Evolutionary conservation across 1,284 basidiomycete species (phyloP).

Genomic region (Phlebopus sp.): DNA sequence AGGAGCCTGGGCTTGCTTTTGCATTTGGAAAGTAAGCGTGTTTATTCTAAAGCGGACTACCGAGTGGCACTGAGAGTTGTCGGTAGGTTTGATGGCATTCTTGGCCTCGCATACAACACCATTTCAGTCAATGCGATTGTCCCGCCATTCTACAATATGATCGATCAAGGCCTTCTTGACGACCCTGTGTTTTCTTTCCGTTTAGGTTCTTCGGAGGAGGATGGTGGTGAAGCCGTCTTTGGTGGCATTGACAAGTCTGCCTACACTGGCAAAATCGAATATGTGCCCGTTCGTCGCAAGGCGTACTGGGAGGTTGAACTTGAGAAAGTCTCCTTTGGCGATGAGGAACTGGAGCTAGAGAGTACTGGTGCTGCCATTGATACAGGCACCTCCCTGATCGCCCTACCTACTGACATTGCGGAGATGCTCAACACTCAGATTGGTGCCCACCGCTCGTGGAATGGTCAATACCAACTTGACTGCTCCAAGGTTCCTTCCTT

Average conservation of each 20-base stretch:
- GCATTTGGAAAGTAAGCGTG: constrained; percentile 94
- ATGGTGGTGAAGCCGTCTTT: constrained; percentile 92
- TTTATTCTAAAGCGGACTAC: constrained; percentile 14
- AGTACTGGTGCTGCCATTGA: constrained; percentile 96
- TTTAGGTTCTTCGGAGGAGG: constrained; percentile 80
- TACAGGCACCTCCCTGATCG: constrained; percentile 93
- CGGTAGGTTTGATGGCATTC: constrained; percentile 88
- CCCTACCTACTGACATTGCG: constrained; percentile 89
- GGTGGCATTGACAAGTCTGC: constrained; percentile 85
- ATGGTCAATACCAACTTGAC: constrained; percentile 91
- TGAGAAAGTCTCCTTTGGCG: constrained; percentile 80
- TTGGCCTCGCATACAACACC: constrained; percentile 94
- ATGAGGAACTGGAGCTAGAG: constrained; percentile 83
- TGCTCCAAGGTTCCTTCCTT: constrained; percentile 82
- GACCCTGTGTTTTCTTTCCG: constrained; percentile 94
- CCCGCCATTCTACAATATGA: constrained; percentile 96
- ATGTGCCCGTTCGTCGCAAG: constrained; percentile 92
- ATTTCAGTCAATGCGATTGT: constrained; percentile 94
- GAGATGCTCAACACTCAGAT: constrained; percentile 98
- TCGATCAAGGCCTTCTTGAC: constrained; percentile 82
- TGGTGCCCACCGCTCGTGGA: constrained; percentile 91
- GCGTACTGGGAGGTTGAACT: constrained; percentile 99
- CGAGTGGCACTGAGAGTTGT: constrained; percentile 2
- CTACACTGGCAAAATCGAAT: constrained; percentile 81
- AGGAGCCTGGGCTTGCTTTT: constrained; percentile 96